Conservation (phyloP, 2,329 filamentous ascomycete species). For the Penicillium concentricum region DNA sequence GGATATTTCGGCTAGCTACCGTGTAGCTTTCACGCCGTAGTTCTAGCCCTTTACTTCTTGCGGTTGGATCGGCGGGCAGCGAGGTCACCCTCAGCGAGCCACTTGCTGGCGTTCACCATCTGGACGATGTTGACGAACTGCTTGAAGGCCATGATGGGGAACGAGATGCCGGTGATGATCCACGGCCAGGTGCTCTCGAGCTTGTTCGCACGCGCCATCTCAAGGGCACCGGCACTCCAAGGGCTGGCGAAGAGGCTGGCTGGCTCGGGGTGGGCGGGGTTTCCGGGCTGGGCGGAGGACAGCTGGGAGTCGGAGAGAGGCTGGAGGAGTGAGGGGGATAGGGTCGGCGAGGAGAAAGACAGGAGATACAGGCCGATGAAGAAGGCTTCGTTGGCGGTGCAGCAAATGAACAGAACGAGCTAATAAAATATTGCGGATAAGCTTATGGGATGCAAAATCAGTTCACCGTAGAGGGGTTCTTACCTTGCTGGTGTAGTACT, state of each 20-base stretch:
- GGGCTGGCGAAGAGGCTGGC: conserved; percentile 80
- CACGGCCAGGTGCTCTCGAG: conserved; percentile 74
- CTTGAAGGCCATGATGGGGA: conserved; percentile 86
- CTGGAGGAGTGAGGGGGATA: conserved; percentile 79
- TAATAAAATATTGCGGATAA: conserved; percentile 38
- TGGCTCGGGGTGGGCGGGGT: conserved; percentile 66
- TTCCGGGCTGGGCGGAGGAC: conserved; percentile 61
- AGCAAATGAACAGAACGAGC: conserved; percentile 89
- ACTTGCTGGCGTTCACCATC: conserved; percentile 86
- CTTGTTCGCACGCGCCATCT: conserved; percentile 92
- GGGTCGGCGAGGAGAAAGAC: conserved; percentile 86
- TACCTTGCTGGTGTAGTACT: conserved; percentile 98
- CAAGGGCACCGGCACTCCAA: conserved; percentile 87
- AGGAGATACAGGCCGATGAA: conserved; percentile 98
- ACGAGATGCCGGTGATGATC: conserved; percentile 77
- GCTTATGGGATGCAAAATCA: neutral
- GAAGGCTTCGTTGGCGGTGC: conserved; percentile 89
- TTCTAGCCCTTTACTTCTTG: conserved; percentile 33
- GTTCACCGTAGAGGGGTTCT: neutral
- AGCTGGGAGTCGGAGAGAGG: conserved; percentile 56
- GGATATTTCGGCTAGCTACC: conserved; percentile 4
- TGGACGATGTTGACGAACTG: conserved; percentile 94
- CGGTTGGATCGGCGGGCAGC: conserved; percentile 51
- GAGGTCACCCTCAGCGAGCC: conserved; percentile 88
- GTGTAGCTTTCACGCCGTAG: neutral